A percentile compares a stretch with the other conserved stretches of the same genome.
phyloP scores from a whole-genome alignment of 208 protist species.

The Leptomonas seymouri region DNA sequence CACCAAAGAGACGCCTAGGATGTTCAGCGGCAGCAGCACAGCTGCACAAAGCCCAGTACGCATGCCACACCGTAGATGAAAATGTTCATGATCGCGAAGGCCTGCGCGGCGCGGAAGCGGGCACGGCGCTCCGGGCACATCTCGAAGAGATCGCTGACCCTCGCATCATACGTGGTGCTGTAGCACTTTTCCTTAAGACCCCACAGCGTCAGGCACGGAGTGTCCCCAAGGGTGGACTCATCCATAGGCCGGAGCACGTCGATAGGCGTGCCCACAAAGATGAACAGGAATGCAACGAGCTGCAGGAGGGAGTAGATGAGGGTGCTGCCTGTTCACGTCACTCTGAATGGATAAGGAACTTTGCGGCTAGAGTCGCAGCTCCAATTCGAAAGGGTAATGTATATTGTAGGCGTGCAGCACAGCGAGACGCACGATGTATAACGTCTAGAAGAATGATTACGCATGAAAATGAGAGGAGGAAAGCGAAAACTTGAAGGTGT shows the following conservation, averaged over 20 bases:
- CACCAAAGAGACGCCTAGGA: conserved; percentile 18
- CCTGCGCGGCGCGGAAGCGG: conserved; percentile 48
- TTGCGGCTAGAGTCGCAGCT: too few species aligned
- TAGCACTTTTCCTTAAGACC: conserved; percentile 44
- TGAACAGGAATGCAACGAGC: conserved; percentile 45
- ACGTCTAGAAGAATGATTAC: too few species aligned
- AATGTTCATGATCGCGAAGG: conserved; percentile 45
- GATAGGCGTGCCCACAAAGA: conserved; percentile 57
- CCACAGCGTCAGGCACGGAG: conserved; percentile 55
- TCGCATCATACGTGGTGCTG: conserved; percentile 20
- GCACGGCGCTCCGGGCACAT: conserved; percentile 27
- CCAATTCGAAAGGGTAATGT: too few species aligned
- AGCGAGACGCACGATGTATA: too few species aligned
- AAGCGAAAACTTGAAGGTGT: too few species aligned
- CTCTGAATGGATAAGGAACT: too few species aligned
- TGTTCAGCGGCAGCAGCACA: conserved; percentile 56
- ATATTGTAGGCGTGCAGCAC: too few species aligned
- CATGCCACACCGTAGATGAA: conserved; percentile 11
- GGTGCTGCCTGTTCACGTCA: conserved; percentile 33
- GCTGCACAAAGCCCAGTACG: conserved; percentile 26
- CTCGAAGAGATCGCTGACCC: conserved; percentile 20
- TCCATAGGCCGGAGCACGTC: conserved; percentile 48
- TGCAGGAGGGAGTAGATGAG: conserved; percentile 52
- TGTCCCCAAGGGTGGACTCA: not conserved
- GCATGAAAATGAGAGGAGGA: too few species aligned